These are phyloP conservation scores for Apophysomyces elegans DNA, from an alignment of 371 early-diverging fungal genomes.

Conservation along the genomic window DNA sequence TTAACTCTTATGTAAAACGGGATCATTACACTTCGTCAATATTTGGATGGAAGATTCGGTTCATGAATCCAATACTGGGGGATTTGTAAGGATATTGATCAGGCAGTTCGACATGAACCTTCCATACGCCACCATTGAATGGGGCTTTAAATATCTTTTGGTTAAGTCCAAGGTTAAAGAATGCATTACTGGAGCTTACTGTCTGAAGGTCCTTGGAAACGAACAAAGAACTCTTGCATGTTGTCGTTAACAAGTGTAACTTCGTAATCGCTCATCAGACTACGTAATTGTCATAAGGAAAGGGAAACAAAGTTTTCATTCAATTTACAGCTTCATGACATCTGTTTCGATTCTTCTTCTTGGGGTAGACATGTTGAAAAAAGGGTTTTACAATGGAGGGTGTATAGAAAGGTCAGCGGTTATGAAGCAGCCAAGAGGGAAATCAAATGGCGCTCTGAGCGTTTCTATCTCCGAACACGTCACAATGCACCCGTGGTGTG, in stretches of 20 bases:
- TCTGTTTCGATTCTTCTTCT: slow-evolving; percentile 96
- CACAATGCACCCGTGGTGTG: too few relatives aligned
- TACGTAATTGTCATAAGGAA: slow-evolving; percentile 32
- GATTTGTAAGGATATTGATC: slow-evolving; percentile 99
- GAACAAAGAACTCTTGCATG: slow-evolving; percentile 98
- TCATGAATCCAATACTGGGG: slow-evolving; percentile 99
- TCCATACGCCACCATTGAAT: slow-evolving; percentile 95
- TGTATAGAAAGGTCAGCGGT: background rate
- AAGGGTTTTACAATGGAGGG: background rate
- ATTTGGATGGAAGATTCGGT: slow-evolving; percentile 99
- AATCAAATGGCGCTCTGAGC: too few relatives aligned
- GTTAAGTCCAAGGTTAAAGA: slow-evolving; percentile 12
- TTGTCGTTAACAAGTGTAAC: slow-evolving; percentile 98
- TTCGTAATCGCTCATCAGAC: slow-evolving; percentile 98
- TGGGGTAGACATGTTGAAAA: slow-evolving; percentile 79
- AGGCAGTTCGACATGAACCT: slow-evolving; percentile 97
- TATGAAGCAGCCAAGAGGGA: background rate
- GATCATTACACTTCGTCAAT: slow-evolving; percentile 93
- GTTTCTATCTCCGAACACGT: too few relatives aligned
- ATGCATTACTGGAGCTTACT: slow-evolving; percentile 65
- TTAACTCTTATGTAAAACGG: background rate
- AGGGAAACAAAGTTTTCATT: slow-evolving; percentile 2
- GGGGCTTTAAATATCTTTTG: slow-evolving; percentile 68
- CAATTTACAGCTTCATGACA: slow-evolving; percentile 94
- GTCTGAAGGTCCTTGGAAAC: slow-evolving; percentile 93